These are phyloP conservation scores for Cladosporium velox DNA, from an alignment of 2,329 filamentous ascomycete genomes.

Conservation along the genomic window DNA sequence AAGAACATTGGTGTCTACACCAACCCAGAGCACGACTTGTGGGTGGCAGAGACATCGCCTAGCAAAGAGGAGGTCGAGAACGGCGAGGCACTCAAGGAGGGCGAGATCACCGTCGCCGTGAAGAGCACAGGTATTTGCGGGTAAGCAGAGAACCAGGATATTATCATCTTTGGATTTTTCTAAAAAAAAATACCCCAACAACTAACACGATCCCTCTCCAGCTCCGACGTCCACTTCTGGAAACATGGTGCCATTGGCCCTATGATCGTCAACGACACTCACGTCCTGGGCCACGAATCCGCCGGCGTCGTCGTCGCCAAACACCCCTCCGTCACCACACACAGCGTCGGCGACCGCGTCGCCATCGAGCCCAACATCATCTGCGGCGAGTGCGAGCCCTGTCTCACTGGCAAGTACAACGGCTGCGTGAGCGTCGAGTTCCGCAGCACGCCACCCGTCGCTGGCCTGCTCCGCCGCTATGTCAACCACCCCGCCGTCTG, in stretches of 20 bases:
- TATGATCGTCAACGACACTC: slow-evolving; percentile 86
- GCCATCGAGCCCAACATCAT: slow-evolving; percentile 94
- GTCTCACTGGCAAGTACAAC: slow-evolving; percentile 91
- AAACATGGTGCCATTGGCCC: slow-evolving; percentile 91
- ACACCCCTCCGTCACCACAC: slow-evolving; percentile 73
- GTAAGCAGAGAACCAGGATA: slow-evolving; percentile 49
- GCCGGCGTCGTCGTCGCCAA: slow-evolving; percentile 79
- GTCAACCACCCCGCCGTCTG: slow-evolving; percentile 92
- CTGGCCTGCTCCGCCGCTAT: slow-evolving; percentile 84
- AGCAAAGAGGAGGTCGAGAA: slow-evolving; percentile 71
- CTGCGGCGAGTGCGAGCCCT: slow-evolving; percentile 87
- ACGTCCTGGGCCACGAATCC: slow-evolving; percentile 93
- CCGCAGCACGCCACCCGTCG: slow-evolving; percentile 85
- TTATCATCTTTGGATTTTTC: neutral
- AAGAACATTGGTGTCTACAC: slow-evolving; percentile 95
- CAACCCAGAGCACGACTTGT: slow-evolving; percentile 88
- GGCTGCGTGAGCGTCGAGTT: slow-evolving; percentile 86
- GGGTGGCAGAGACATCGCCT: slow-evolving; percentile 78
- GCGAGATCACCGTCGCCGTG: slow-evolving; percentile 84
- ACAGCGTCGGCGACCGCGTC: slow-evolving; percentile 85
- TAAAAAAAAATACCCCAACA: slow-evolving; percentile 1
- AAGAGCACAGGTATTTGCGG: slow-evolving; percentile 97
- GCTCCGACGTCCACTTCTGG: slow-evolving; percentile 97
- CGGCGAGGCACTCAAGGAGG: slow-evolving; percentile 69
- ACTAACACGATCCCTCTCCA: slow-evolving; percentile 38